A percentile compares a stretch with the other conserved stretches of the same genome.
Evolutionary conservation across 2,329 filamentous ascomycete genomes (phyloP).

Genomic region (Lachnellula cervina): DNA sequence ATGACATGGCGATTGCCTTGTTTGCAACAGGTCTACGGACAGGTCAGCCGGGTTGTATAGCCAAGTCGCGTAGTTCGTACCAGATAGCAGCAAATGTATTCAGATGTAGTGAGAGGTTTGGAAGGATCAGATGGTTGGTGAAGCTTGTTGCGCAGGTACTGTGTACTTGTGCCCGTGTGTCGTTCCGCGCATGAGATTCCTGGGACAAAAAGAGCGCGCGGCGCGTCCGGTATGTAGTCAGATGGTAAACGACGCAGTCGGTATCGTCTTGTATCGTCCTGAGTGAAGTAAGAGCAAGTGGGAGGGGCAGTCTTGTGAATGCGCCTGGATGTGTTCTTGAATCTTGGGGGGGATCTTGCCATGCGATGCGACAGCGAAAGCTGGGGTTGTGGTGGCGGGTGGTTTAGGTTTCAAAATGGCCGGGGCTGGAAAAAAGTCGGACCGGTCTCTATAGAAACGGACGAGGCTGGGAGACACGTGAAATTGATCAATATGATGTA

Average conservation of each 20-base stretch:
- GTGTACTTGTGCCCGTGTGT: background rate
- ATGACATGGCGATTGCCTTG: slow-evolving; percentile 18
- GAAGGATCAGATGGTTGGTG: background rate
- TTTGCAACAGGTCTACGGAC: background rate
- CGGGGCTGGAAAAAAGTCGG: background rate
- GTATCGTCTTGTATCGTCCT: background rate
- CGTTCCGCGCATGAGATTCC: background rate
- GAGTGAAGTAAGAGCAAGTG: no score
- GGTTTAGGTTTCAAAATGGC: background rate
- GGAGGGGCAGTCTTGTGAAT: no score
- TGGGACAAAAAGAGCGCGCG: background rate
- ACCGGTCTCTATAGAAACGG: no score
- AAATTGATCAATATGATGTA: no score
- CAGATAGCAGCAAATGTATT: no score
- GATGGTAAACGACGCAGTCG: background rate
- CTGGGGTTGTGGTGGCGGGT: background rate
- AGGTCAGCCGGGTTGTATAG: background rate
- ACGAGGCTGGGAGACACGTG: no score
- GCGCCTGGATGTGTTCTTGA: no score
- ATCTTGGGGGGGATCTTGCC: no score
- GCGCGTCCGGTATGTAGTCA: background rate
- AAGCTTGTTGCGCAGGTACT: background rate
- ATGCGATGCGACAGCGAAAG: background rate
- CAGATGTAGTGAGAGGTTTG: background rate
- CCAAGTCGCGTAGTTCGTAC: background rate